Evolutionary conservation across 164 flowering plant genomes (phyloP).

Genomic region (Paratinospora sagittata): DNA sequence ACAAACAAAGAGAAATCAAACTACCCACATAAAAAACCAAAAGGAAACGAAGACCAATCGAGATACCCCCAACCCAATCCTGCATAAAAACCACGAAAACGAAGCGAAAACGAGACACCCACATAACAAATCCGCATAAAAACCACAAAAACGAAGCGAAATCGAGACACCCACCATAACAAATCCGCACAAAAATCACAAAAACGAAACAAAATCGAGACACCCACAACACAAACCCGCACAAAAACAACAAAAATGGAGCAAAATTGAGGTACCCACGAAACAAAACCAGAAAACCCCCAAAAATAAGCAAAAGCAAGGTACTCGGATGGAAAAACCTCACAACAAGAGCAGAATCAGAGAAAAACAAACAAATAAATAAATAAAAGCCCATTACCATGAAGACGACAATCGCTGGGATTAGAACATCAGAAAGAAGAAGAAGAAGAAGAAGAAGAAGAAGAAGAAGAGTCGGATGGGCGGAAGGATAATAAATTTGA

Average conservation of each 20-base stretch:
- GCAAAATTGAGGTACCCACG: no score
- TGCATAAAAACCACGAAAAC: background rate
- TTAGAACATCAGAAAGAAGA: no score
- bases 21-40: background rate
- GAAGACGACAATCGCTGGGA: background rate
- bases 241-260: no score
- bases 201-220: no score
- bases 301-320: background rate
- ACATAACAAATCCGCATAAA: background rate
- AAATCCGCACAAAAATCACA: no score
- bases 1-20: no score
- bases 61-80: background rate
- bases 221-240: no score
- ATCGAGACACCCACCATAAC: no score
- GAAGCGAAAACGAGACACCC: slow-evolving; percentile 3
- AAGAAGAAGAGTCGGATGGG: no score
- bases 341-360: background rate
- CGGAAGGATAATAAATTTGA: no score
- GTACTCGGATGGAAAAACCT: background rate
- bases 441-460: no score
- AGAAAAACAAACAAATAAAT: background rate
- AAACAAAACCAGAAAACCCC: background rate
- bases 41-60: background rate
- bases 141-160: background rate
- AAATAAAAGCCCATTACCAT: background rate